Evolutionary conservation across 2,329 filamentous ascomycete species (phyloP).

Genomic region (Colletotrichum orchidophilum): DNA sequence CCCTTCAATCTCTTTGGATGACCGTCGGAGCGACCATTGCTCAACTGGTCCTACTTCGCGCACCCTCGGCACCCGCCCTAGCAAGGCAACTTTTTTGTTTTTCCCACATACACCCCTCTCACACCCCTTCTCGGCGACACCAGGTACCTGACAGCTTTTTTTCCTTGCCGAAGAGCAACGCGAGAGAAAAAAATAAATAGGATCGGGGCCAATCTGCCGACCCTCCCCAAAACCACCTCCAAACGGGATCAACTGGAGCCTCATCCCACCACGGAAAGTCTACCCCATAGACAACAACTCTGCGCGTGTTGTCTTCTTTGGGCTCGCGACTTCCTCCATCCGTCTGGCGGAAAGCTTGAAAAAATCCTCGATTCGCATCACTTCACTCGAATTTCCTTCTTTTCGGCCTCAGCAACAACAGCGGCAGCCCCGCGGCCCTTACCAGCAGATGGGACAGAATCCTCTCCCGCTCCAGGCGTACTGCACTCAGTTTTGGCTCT

Average conservation of each 20-base stretch:
- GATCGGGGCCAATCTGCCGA: slow-evolving; percentile 33
- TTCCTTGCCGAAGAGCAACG: slow-evolving; percentile 27
- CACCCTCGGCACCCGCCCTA: slow-evolving; percentile 28
- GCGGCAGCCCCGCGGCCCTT: slow-evolving; percentile 53
- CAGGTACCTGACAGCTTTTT: slow-evolving; percentile 30
- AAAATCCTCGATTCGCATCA: background rate
- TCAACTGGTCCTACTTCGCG: slow-evolving; percentile 29
- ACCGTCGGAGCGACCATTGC: slow-evolving; percentile 19
- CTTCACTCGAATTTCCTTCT: slow-evolving; percentile 1
- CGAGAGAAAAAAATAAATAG: slow-evolving; percentile 32
- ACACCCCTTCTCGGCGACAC: slow-evolving; percentile 16
- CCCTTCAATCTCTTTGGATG: slow-evolving; percentile 21
- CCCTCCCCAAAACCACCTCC: slow-evolving; percentile 35
- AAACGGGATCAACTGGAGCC: slow-evolving; percentile 37
- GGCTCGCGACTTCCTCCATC: slow-evolving; percentile 31
- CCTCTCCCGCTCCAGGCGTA: slow-evolving; percentile 65
- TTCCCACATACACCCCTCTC: background rate
- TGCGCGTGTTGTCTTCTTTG: slow-evolving; percentile 29
- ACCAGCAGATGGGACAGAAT: slow-evolving; percentile 65
- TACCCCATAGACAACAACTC: slow-evolving; percentile 32
- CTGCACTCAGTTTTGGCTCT: slow-evolving; percentile 69
- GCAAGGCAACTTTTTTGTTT: slow-evolving; percentile 27
- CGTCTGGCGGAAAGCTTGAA: slow-evolving; percentile 21
- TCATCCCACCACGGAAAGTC: slow-evolving; percentile 34
- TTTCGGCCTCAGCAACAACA: slow-evolving; percentile 42